These are phyloP conservation scores for Licmophora abbreviata DNA, from an alignment of 108 stramenopile species.

Conservation along the genomic window DNA sequence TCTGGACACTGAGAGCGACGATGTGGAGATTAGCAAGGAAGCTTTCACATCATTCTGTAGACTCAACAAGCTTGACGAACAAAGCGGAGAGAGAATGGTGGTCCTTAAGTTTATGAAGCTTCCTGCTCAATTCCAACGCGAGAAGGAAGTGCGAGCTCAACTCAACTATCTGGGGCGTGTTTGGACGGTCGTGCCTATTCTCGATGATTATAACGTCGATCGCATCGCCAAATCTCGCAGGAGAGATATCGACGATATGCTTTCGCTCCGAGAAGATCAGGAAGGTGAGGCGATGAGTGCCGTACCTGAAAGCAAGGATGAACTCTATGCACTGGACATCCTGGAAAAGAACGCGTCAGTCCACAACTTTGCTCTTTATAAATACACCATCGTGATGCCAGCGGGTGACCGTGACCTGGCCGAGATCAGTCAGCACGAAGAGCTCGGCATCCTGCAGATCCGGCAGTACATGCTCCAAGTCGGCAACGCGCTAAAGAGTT, in stretches of 20 bases:
- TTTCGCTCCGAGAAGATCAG: constrained; percentile 4
- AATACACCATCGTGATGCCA: constrained; percentile 27
- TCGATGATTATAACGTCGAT: constrained; percentile 27
- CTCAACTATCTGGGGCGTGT: constrained; percentile 4
- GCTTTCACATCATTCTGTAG: constrained; percentile 26
- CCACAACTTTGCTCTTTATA: constrained; percentile 4
- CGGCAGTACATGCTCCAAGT: constrained; percentile 13
- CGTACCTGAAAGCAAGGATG: constrained; percentile 1
- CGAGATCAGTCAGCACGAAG: constrained; percentile 21
- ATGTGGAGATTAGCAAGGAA: constrained; percentile 14
- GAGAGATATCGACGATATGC: constrained; percentile 4
- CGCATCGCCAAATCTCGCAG: constrained; percentile 8
- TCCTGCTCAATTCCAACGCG: constrained; percentile 13
- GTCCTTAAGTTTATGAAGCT: constrained; percentile 29
- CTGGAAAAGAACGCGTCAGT: constrained; percentile 4
- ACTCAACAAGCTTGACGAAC: constrained; percentile 13
- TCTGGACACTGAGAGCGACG: constrained; percentile 9
- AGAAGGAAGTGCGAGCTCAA: constrained; percentile 14
- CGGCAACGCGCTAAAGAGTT: constrained; percentile 15
- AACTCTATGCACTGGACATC: constrained; percentile 2
- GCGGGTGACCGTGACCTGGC: constrained; percentile 21
- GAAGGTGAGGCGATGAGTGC: not conserved
- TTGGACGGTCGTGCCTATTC: constrained; percentile 16
- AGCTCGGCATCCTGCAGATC: constrained; percentile 9
- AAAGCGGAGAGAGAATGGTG: constrained; percentile 18